Conservation (phyloP, 2,329 filamentous ascomycete species). For the Fusarium sororula region DNA sequence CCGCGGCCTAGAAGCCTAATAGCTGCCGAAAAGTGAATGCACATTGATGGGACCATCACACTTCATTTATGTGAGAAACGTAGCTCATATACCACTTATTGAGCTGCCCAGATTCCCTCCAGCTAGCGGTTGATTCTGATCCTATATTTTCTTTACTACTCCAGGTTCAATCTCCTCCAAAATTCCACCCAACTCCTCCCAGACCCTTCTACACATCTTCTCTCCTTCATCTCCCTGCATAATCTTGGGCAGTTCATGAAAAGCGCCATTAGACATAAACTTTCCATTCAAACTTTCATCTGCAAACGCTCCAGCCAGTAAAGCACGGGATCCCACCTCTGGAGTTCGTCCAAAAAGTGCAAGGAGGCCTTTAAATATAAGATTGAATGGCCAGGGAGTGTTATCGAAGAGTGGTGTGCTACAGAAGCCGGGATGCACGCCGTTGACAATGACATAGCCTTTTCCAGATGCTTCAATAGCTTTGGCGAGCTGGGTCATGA, state of each 20-base stretch:
- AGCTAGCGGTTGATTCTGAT: not conserved
- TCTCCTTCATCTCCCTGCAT: constrained; percentile 50
- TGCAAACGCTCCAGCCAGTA: constrained; percentile 50
- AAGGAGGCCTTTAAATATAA: constrained; percentile 22
- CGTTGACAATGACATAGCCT: constrained; percentile 51
- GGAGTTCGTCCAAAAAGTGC: constrained; percentile 47
- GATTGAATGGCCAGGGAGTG: constrained; percentile 42
- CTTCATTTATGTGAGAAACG: not conserved
- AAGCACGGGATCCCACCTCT: constrained; percentile 52
- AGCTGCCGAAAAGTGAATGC: not conserved
- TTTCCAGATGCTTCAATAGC: constrained; percentile 43
- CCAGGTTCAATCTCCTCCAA: constrained; percentile 55
- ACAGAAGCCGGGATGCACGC: constrained; percentile 54
- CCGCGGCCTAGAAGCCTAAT: no score
- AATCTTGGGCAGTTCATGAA: constrained; percentile 34
- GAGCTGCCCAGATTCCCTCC: not conserved
- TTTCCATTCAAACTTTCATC: constrained; percentile 52
- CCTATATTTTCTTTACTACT: constrained; percentile 46
- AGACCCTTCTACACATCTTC: constrained; percentile 49
- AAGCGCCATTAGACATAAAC: constrained; percentile 50
- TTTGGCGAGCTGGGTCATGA: constrained; percentile 47
- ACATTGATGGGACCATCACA: not conserved
- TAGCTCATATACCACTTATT: not conserved
- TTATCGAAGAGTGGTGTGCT: constrained; percentile 51
- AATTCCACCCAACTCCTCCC: constrained; percentile 53